phyloP scores from a whole-genome alignment of 2,329 filamentous ascomycete species.

The Talaromyces rugulosus region DNA sequence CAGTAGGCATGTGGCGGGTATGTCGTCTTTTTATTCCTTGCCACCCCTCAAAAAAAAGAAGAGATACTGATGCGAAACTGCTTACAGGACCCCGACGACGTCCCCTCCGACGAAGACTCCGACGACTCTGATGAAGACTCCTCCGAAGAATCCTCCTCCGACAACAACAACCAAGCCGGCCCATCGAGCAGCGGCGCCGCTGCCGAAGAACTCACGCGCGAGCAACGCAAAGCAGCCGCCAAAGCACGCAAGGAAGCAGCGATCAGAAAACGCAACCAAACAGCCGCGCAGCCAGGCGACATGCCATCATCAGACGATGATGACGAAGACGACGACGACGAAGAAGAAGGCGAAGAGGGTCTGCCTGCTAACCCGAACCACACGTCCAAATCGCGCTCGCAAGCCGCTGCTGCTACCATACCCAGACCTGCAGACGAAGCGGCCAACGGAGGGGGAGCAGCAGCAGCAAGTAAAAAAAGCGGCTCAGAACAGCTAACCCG shows the following conservation, averaged over 20 bases:
- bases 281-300: slow-evolving; percentile 75
- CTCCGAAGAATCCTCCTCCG: slow-evolving; percentile 45
- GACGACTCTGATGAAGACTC: slow-evolving; percentile 37
- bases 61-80: neutral
- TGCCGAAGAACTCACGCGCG: slow-evolving; percentile 62
- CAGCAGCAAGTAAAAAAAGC: slow-evolving; percentile 18
- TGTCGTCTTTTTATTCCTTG: slow-evolving; percentile 24
- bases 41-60: neutral
- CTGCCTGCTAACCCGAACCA: slow-evolving; percentile 87
- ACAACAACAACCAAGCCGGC: slow-evolving; percentile 46
- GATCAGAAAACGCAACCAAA: slow-evolving; percentile 68
- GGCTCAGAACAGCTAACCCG: slow-evolving; percentile 56
- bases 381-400: slow-evolving; percentile 61
- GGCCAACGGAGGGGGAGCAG: neutral
- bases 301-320: slow-evolving; percentile 68
- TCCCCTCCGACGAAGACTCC: slow-evolving; percentile 43
- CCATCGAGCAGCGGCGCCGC: slow-evolving; percentile 46
- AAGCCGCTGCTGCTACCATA: slow-evolving; percentile 59
- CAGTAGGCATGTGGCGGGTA: slow-evolving; percentile 81
- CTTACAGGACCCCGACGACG: slow-evolving; percentile 33
- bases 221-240: slow-evolving; percentile 80
- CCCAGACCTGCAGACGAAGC: slow-evolving; percentile 19
- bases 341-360: slow-evolving; percentile 26
- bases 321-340: slow-evolving; percentile 27
- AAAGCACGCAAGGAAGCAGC: slow-evolving; percentile 91